Evolutionary conservation across 2,329 filamentous ascomycete species (phyloP), one percentile per base, ranked within the genome.

Genomic region (Aotearoamyces nothofagi): DNA sequence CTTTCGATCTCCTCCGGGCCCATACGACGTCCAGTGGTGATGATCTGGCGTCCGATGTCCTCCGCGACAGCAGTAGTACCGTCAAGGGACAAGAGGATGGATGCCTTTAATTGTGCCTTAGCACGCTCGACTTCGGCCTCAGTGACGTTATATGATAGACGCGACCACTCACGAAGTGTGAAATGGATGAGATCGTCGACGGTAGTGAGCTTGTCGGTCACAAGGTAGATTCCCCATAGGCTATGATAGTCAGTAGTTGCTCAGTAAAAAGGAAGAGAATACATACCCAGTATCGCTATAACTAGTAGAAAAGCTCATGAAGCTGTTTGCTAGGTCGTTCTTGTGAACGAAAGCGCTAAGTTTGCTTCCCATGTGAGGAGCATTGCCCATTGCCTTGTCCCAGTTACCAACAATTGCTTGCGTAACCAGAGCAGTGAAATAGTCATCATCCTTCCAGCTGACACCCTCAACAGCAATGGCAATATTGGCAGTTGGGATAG

Each of bases 251-350:
- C 13, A 26, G 58, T 49, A 57, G 53, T 40, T 55, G 42, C 51
- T 47, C 9, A 22, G 24, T 28, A 11, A 22, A n/a, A 22, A 17
- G 27, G 22, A 14, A 5, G 24, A n/a, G 11, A 15, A 24, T 29
- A 55, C 76, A 59, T 72, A 93, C 84, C 86, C 90, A 55, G 90
- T 98, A 58, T 98, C 90, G 53, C 86, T 96, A 66, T 98, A 98
- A 69, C 83, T 93, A 44, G 90, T 98, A 42, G 86, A 94, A 66
- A 98, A 98, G 66, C 82, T 92, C 92, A 98, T 98, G 71, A 94
- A 98, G 73, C 86, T 94, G 68, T 93, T 98, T 58, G 90, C 90
- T 38, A 98, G 72, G 57, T 86, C 78, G 63, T 96, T 74, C 61
- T 92, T 77, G 69, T 92, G 81, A 44, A 98, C 78, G 50, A 90